Percentiles rank a stretch among this genome's conserved stretches.
phyloP scores from a whole-genome alignment of 108 stramenopile genomes.

The Cyclotella sp. region DNA sequence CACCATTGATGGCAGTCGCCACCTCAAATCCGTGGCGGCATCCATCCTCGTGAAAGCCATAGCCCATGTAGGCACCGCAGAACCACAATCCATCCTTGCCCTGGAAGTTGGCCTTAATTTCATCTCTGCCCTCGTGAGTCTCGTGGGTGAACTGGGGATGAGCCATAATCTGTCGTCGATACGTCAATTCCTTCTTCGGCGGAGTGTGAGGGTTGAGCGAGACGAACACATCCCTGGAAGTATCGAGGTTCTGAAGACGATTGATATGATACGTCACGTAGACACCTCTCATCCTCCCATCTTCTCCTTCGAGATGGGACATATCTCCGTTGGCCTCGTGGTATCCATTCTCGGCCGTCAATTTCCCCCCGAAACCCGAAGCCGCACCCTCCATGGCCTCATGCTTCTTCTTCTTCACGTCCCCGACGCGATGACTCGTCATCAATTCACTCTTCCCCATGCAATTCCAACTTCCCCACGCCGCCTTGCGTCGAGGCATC shows the following conservation, averaged over 20 bases:
- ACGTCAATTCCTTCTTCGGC: constrained; percentile 59
- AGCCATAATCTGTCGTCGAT: constrained; percentile 64
- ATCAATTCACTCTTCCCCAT: constrained; percentile 68
- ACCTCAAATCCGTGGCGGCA: constrained; percentile 87
- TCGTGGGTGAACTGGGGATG: constrained; percentile 92
- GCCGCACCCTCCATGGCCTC: constrained; percentile 79
- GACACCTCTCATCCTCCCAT: constrained; percentile 80
- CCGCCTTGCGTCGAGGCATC: constrained; percentile 85
- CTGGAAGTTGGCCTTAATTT: constrained; percentile 62
- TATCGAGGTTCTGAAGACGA: constrained; percentile 88
- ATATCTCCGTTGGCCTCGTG: background rate
- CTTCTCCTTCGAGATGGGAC: constrained; percentile 58
- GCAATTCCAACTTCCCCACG: constrained; percentile 97
- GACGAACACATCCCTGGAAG: constrained; percentile 82
- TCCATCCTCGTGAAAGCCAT: constrained; percentile 99
- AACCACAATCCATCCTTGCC: constrained; percentile 92
- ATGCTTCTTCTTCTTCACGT: constrained; percentile 18
- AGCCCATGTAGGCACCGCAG: constrained; percentile 93
- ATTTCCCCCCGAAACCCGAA: constrained; percentile 73
- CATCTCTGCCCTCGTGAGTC: constrained; percentile 69
- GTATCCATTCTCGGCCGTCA: constrained; percentile 9
- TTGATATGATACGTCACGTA: constrained; percentile 98
- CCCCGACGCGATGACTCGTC: constrained; percentile 18
- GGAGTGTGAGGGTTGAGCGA: constrained; percentile 90
- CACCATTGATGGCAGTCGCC: constrained; percentile 65